Base-by-base conservation (phyloP, 2,329 filamentous ascomycete species). In the Colletotrichum truncatum region DNA sequence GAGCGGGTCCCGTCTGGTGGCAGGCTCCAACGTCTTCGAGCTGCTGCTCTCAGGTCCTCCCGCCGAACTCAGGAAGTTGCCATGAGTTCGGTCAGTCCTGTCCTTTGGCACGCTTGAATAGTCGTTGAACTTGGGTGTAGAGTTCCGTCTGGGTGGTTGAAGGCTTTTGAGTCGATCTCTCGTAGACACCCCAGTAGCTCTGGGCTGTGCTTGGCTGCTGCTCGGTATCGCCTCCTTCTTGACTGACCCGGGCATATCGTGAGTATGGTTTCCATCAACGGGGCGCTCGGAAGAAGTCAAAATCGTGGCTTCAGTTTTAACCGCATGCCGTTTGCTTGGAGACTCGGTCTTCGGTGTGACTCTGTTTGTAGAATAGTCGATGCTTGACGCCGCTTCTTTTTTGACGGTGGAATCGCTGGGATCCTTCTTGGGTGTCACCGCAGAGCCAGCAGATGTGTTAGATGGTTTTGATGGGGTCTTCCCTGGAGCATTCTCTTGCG, bases 111-210 rank as follows among this genome's bases (percentile, higher is more conserved):
- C 14, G 3, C 30, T 28, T 10, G 41, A 32, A 30, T 46, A 34
- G n/a, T 61, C 48, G 25, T 56, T 53, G 6, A 49, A 43, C 23
- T 46, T 51, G 34, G 63, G 41, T 12, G 57, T 39, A 6, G 49
- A 51, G 14, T 51, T 28, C 8, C 28, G 58, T 10, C 38, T 55
- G 4, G 53, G 7, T 5, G 18, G 21, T 10, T 36, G 21, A 1
- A 63, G 36, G 0, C 11, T 38, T 36, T 56, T 66, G 2, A 66
- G 57, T 11, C 58, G 63, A 28, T 66, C 58, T 55, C 43, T 62
- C 14, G 43, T 38, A 14, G 51, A 66, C 18, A 30, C 16, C 4
- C 58, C 18, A 4, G 10, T 26, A 23, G 30, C 21, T 8, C 12
- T 54, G 39, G n/a, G 16, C 14, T n/a, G 11, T 8, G 8, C 38